phyloP scores from a whole-genome alignment of 83 land plant species.

The Diphasiastrum complanatum region DNA sequence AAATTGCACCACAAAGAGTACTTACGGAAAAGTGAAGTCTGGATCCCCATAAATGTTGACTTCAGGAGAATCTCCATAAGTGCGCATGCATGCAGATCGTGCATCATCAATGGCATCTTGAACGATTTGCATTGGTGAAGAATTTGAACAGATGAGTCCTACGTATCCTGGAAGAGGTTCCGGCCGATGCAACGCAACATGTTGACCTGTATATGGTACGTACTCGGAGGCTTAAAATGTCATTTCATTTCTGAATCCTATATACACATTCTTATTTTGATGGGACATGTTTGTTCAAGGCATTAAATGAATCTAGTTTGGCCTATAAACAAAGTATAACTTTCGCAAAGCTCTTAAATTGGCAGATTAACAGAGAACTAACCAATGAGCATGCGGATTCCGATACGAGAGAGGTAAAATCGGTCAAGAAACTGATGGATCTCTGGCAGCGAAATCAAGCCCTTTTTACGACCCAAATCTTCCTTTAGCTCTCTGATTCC shows the following conservation, averaged over 20 bases:
- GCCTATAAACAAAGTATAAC: too few relatives aligned
- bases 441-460: conserved; percentile 5
- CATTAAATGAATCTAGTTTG: too few relatives aligned
- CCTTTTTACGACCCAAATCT: conserved; percentile 4
- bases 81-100: background rate
- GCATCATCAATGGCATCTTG: conserved; percentile 10
- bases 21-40: conserved; percentile 6
- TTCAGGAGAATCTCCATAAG: conserved; percentile 12
- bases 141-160: conserved; percentile 1
- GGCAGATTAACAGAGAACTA: too few relatives aligned
- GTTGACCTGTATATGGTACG: background rate
- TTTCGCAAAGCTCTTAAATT: too few relatives aligned
- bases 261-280: too few relatives aligned
- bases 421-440: conserved; percentile 14
- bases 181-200: conserved; percentile 8
- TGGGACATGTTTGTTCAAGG: too few relatives aligned
- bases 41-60: conserved; percentile 13
- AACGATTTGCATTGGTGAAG: background rate
- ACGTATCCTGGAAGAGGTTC: conserved; percentile 5
- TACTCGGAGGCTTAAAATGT: background rate
- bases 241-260: background rate
- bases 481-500: conserved; percentile 5
- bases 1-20: too few relatives aligned
- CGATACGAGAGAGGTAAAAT: conserved; percentile 9
- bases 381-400: conserved; percentile 14